A percentile compares a stretch with the other conserved stretches of the same genome.
Evolutionary conservation across 2,329 filamentous ascomycete species (phyloP).

Genomic region (Thielaviopsis populi): DNA sequence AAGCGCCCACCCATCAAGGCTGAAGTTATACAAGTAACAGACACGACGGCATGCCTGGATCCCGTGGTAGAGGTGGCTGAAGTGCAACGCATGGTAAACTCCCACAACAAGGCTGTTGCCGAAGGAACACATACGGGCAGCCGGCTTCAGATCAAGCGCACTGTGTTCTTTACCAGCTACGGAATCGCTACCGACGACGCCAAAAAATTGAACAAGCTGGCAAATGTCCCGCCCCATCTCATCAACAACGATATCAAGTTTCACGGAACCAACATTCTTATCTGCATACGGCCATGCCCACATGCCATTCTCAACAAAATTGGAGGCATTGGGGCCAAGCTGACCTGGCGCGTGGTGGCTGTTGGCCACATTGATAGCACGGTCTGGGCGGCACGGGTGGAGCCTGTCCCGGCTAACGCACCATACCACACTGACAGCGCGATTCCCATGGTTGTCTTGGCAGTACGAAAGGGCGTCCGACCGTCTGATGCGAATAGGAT

Average conservation of each 20-base stretch:
- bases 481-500: constrained; percentile 72
- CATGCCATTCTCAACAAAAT: constrained; percentile 62
- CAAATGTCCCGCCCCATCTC: constrained; percentile 44
- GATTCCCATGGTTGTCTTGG: constrained; percentile 67
- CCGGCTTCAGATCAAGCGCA: constrained; percentile 62
- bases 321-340: constrained; percentile 70
- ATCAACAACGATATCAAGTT: constrained; percentile 59
- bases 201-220: constrained; percentile 55
- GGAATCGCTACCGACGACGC: constrained; percentile 60
- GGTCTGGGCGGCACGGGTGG: constrained; percentile 74
- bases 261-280: constrained; percentile 82
- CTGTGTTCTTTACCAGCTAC: constrained; percentile 85
- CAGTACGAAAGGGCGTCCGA: constrained; percentile 57
- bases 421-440: constrained; percentile 66
- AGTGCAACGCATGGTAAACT: constrained; percentile 78
- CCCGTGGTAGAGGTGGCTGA: constrained; percentile 67
- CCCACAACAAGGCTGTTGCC: constrained; percentile 54
- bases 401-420: constrained; percentile 52
- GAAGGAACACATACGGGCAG: constrained; percentile 21
- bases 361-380: constrained; percentile 61
- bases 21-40: constrained; percentile 76
- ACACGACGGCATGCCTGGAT: constrained; percentile 57
- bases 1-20: constrained; percentile 36
- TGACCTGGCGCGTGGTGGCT: constrained; percentile 71
- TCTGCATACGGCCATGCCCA: constrained; percentile 63